These are phyloP conservation scores for Pichia scutulata DNA, from an alignment of 805 yeast species.

Conservation along the genomic window DNA sequence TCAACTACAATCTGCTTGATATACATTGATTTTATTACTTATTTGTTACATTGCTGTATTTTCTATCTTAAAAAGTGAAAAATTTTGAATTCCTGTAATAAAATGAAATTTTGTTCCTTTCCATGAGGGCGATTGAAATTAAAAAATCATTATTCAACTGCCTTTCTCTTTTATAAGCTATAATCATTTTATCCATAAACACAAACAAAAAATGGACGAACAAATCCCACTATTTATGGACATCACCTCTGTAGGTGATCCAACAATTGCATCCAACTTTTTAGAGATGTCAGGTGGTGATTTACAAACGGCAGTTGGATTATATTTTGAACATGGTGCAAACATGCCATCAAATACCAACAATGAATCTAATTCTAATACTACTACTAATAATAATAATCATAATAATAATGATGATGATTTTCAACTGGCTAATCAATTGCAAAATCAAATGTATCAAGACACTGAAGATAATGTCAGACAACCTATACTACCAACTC, in stretches of 20 bases:
- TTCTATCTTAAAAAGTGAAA: neutral
- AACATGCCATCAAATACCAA: conserved; percentile 8
- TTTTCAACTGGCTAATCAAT: conserved; percentile 42
- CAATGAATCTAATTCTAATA: conserved; percentile 7
- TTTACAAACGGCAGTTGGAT: conserved; percentile 75
- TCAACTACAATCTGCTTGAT: no score
- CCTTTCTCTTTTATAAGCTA: neutral
- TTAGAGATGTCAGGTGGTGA: conserved; percentile 71
- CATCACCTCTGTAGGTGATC: conserved; percentile 69
- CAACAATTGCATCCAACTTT: conserved; percentile 62
- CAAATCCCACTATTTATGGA: conserved; percentile 61
- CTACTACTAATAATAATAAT: no score
- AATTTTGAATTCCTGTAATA: neutral
- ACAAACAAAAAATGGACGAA: conserved; percentile 4
- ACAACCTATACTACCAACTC: conserved; percentile 68
- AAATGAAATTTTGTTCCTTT: neutral
- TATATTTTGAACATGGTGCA: conserved; percentile 65
- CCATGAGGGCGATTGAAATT: neutral
- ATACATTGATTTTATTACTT: neutral
- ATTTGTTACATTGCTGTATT: no score
- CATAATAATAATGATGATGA: conserved; percentile 13
- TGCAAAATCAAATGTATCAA: conserved; percentile 57
- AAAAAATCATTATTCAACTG: no score
- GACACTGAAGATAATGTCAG: conserved; percentile 48
- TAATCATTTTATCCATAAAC: neutral